phyloP scores from a whole-genome alignment of 2,329 filamentous ascomycete species.

The Thielaviopsis ethacetica region DNA sequence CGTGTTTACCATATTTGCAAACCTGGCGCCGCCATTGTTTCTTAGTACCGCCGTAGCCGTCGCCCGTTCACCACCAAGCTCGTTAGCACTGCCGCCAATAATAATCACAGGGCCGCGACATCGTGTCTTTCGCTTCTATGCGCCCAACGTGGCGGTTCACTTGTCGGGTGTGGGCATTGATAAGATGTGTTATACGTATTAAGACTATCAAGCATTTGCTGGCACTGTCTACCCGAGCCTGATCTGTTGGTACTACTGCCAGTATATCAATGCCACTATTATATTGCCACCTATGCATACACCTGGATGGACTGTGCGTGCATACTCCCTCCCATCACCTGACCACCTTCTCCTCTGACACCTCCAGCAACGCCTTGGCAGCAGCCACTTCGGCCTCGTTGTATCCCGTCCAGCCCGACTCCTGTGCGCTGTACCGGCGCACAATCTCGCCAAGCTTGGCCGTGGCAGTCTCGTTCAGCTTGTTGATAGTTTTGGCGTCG shows the following conservation, averaged over 20 bases:
- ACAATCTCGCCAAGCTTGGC: conserved; percentile 64
- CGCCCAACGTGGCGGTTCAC: neutral
- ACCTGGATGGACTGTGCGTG: neutral
- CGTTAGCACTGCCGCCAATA: neutral
- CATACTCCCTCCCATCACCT: conserved; percentile 19
- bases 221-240: neutral
- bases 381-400: conserved; percentile 55
- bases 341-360: conserved; percentile 28
- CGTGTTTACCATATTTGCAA: neutral
- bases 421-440: conserved; percentile 39
- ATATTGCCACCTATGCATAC: neutral
- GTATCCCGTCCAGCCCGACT: conserved; percentile 58
- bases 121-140: neutral
- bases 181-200: neutral
- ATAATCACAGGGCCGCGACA: neutral
- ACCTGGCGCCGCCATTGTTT: neutral
- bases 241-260: neutral
- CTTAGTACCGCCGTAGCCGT: neutral
- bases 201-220: neutral
- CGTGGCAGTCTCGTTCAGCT: conserved; percentile 56
- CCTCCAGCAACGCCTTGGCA: conserved; percentile 48
- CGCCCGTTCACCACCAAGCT: neutral
- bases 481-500: conserved; percentile 40
- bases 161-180: neutral
- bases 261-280: no score